Conservation (phyloP, 129 eudicot genomes). For the Pittosporum tobira region DNA sequence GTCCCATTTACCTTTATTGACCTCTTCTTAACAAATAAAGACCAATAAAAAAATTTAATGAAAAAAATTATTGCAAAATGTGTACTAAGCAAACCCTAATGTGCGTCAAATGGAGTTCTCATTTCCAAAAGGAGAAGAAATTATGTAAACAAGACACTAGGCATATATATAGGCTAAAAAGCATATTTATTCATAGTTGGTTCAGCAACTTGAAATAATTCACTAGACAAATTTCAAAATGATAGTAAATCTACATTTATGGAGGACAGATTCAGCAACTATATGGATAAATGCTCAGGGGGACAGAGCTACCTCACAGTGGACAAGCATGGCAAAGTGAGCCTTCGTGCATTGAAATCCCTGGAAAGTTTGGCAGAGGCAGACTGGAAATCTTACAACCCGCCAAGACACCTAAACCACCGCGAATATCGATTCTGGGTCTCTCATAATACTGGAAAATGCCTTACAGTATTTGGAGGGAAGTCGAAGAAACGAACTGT, state of each 20-base stretch:
- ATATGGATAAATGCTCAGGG: slow-evolving; percentile 66
- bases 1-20: too few species aligned
- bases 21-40: too few species aligned
- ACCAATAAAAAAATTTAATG: too few species aligned
- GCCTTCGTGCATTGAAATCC: slow-evolving; percentile 33
- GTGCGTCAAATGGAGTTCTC: too few species aligned
- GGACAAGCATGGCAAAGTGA: slow-evolving; percentile 53
- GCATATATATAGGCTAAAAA: not conserved
- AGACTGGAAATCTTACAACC: slow-evolving; percentile 70
- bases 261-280: slow-evolving; percentile 52
- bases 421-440: slow-evolving; percentile 60
- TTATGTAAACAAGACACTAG: too few species aligned
- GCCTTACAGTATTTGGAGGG: slow-evolving; percentile 57
- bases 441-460: slow-evolving; percentile 50
- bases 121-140: too few species aligned
- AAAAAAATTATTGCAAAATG: too few species aligned
- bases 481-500: slow-evolving; percentile 38
- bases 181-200: not conserved
- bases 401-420: slow-evolving; percentile 48
- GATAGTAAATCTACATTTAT: not conserved
- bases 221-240: not conserved
- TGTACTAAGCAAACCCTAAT: too few species aligned
- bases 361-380: slow-evolving; percentile 44
- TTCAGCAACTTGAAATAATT: not conserved
- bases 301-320: slow-evolving; percentile 52